Evolutionary conservation across 2,329 filamentous ascomycete species (phyloP).

Genomic region (Bipolaris cookei): DNA sequence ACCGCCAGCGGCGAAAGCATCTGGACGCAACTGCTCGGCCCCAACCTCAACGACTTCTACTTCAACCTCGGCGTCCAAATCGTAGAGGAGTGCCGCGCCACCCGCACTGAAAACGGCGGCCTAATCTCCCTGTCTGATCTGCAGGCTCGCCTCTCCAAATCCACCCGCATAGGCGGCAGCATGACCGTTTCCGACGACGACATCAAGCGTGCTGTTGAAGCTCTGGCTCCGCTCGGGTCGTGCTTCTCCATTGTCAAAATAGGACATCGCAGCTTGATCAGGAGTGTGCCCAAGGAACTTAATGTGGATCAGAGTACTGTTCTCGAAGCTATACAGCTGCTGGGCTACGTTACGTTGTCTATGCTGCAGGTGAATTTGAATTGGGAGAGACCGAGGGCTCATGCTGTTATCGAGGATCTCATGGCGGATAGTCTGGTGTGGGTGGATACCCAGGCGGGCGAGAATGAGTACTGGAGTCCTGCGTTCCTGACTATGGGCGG

Average conservation of each 20-base stretch:
- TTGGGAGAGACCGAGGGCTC: conserved; percentile 84
- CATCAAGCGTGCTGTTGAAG: conserved; percentile 85
- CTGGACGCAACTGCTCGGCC: conserved; percentile 91
- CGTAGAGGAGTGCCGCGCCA: conserved; percentile 88
- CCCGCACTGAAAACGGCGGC: conserved; percentile 88
- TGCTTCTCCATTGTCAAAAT: conserved; percentile 86
- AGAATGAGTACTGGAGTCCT: conserved; percentile 94
- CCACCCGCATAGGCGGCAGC: conserved; percentile 69
- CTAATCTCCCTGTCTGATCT: conserved; percentile 86
- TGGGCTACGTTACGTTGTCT: conserved; percentile 87
- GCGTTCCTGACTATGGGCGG: conserved; percentile 64
- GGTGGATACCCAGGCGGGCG: conserved; percentile 84
- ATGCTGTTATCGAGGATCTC: conserved; percentile 89
- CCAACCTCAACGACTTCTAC: conserved; percentile 96
- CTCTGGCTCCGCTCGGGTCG: conserved; percentile 83
- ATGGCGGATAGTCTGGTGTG: conserved; percentile 89
- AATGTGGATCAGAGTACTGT: conserved; percentile 94
- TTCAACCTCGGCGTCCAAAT: conserved; percentile 96
- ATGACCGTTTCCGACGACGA: conserved; percentile 90
- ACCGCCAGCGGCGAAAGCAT: conserved; percentile 65
- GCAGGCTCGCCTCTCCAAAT: conserved; percentile 73
- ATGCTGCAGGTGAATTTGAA: conserved; percentile 86
- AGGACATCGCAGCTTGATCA: conserved; percentile 83
- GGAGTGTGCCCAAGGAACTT: conserved; percentile 91
- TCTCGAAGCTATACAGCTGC: conserved; percentile 85